Percentiles rank a stretch among this genome's conserved stretches.
Conservation (phyloP, 768 basidiomycete genomes). For the Lactarius trivialis region DNA sequence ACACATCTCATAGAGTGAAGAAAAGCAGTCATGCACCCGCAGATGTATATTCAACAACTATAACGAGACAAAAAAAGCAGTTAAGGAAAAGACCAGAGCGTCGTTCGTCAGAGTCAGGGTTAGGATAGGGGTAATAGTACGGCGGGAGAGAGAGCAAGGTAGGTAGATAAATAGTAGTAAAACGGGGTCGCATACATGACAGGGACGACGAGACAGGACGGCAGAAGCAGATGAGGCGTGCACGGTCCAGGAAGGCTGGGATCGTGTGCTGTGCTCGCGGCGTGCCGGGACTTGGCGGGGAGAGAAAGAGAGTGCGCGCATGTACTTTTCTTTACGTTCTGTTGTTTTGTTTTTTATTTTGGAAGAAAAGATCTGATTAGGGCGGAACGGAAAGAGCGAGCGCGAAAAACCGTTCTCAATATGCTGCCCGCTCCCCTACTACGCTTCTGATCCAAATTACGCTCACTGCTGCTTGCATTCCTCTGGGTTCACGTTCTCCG, state of each 20-base stretch:
- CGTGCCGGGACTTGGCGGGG: background rate
- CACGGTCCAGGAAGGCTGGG: background rate
- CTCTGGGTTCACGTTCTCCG: conserved; percentile 59
- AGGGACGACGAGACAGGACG: background rate
- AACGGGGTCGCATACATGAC: background rate
- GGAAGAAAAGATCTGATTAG: background rate
- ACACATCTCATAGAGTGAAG: too few species aligned
- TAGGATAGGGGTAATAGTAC: background rate
- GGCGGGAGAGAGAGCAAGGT: background rate
- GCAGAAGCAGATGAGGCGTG: background rate
- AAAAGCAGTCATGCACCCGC: background rate
- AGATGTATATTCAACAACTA: background rate
- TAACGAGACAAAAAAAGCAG: background rate
- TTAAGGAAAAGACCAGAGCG: background rate
- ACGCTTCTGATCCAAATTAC: background rate
- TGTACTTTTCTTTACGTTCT: background rate
- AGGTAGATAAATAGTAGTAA: background rate
- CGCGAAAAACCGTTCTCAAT: background rate
- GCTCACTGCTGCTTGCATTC: conserved; percentile 89
- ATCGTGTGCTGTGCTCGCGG: background rate
- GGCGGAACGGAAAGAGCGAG: background rate
- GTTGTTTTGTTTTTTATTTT: background rate
- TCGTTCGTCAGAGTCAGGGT: background rate
- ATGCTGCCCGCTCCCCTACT: background rate
- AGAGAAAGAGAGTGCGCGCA: background rate